A percentile compares a stretch with the other conserved stretches of the same genome.
Evolutionary conservation across 225 moss, liverwort and hornwort genomes (phyloP).

Genomic region (Pseudoscleropodium purum): DNA sequence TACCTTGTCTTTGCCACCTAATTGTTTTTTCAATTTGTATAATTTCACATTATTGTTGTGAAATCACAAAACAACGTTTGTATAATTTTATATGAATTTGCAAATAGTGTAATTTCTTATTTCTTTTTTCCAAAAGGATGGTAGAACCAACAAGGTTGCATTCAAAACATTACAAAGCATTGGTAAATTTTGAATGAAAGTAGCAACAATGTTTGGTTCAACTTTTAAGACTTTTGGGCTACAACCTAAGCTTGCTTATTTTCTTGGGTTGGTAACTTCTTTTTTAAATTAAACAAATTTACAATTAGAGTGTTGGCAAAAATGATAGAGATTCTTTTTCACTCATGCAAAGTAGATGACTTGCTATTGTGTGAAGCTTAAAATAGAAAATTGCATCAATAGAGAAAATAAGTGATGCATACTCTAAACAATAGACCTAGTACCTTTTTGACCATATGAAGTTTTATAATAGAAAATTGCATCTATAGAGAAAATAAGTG

Average conservation of each 20-base stretch:
- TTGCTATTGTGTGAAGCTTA: neutral
- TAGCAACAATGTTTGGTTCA: neutral
- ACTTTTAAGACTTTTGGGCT: neutral
- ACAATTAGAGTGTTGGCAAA: neutral
- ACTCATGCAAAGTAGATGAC: neutral
- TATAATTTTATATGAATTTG: neutral
- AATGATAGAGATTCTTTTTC: neutral
- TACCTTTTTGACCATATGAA: neutral
- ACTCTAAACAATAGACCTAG: too few relatives aligned
- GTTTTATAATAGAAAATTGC: neutral
- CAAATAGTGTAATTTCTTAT: neutral
- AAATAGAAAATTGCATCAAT: neutral
- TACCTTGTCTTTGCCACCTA: too few relatives aligned
- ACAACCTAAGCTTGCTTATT: neutral
- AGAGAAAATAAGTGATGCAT: too few relatives aligned
- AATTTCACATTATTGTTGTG: accelerated
- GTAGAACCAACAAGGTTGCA: neutral
- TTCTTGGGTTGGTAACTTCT: neutral
- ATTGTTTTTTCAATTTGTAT: neutral
- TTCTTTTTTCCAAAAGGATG: neutral
- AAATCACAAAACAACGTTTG: neutral
- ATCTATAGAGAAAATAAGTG: too few relatives aligned
- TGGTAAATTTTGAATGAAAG: neutral
- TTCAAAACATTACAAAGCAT: neutral
- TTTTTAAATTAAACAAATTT: too few relatives aligned